Conservation (phyloP, 352 stramenopile species). For the Globisporangium cederbergense region DNA sequence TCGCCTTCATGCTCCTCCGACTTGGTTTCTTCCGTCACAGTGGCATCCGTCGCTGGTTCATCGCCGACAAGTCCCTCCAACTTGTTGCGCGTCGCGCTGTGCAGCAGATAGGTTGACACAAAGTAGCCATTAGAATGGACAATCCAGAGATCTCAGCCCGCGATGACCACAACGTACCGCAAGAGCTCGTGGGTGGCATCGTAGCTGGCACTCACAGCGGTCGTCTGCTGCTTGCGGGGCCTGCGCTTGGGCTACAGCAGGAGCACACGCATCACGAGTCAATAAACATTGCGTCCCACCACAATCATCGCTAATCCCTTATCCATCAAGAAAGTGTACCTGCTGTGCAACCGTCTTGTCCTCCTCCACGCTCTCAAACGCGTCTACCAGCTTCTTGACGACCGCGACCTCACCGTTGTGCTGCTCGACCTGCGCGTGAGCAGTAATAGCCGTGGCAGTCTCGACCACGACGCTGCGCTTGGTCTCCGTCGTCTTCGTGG, state of each 20-base stretch:
- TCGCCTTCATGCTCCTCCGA: conserved; percentile 19
- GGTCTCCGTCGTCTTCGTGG: conserved; percentile 20
- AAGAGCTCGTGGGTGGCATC: conserved; percentile 31
- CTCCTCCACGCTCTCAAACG: conserved; percentile 7
- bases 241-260: conserved; percentile 5
- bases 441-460: neutral
- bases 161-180: conserved; percentile 17
- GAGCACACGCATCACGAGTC: neutral
- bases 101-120: neutral
- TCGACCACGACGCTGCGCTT: conserved; percentile 9
- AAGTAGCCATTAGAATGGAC: neutral
- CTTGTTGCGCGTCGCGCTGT: conserved; percentile 34
- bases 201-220: conserved; percentile 13
- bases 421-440: conserved; percentile 1
- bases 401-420: neutral
- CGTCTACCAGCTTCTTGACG: neutral
- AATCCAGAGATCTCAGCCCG: neutral
- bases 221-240: conserved; percentile 9
- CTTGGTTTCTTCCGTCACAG: conserved; percentile 11
- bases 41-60: conserved; percentile 9
- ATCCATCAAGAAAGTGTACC: conserved; percentile 2
- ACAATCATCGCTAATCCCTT: neutral
- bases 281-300: neutral
- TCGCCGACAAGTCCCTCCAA: conserved; percentile 28
- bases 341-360: conserved; percentile 11